Conservation (phyloP, 2,329 filamentous ascomycete genomes). For the Gyromitra esculenta region DNA sequence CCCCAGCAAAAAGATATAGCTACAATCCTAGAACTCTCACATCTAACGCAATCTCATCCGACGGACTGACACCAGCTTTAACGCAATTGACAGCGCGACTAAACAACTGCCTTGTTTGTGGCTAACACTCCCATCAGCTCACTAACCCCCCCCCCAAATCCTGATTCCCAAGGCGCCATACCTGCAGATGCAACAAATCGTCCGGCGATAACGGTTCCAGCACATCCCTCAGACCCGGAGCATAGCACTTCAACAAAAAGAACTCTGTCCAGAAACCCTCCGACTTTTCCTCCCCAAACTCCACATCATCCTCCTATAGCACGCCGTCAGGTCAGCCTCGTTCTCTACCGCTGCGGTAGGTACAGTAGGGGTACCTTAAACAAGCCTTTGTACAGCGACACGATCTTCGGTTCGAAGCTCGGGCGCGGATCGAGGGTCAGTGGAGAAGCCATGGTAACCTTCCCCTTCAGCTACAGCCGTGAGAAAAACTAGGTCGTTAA, state of each 20-base stretch:
- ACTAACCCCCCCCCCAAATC: background rate
- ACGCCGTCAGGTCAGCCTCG: slow-evolving; percentile 24
- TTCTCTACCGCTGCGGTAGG: background rate
- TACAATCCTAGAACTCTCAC: slow-evolving; percentile 64
- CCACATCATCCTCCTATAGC: slow-evolving; percentile 67
- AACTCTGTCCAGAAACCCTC: slow-evolving; percentile 97
- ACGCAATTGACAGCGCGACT: slow-evolving; percentile 75
- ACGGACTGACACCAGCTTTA: slow-evolving; percentile 69
- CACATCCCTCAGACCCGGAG: slow-evolving; percentile 72
- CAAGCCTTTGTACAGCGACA: slow-evolving; percentile 84
- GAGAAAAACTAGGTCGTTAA: slow-evolving; percentile 14
- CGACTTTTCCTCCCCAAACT: slow-evolving; percentile 72
- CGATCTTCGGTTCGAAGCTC: slow-evolving; percentile 94
- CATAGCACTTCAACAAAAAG: slow-evolving; percentile 87
- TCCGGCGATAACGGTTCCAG: slow-evolving; percentile 77
- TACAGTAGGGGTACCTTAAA: slow-evolving; percentile 70
- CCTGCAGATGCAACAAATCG: slow-evolving; percentile 79
- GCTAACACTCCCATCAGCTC: slow-evolving; percentile 60
- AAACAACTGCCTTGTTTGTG: slow-evolving; percentile 81
- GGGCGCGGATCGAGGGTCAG: slow-evolving; percentile 91
- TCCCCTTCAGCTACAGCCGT: slow-evolving; percentile 2
- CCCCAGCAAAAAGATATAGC: background rate
- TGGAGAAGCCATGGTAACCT: slow-evolving; percentile 71
- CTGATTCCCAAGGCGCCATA: slow-evolving; percentile 58
- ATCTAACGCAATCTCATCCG: slow-evolving; percentile 83